Evolutionary conservation across 352 stramenopile species (phyloP), one percentile per base, ranked within the genome.

Genomic region (Pythium scleroteichum): DNA sequence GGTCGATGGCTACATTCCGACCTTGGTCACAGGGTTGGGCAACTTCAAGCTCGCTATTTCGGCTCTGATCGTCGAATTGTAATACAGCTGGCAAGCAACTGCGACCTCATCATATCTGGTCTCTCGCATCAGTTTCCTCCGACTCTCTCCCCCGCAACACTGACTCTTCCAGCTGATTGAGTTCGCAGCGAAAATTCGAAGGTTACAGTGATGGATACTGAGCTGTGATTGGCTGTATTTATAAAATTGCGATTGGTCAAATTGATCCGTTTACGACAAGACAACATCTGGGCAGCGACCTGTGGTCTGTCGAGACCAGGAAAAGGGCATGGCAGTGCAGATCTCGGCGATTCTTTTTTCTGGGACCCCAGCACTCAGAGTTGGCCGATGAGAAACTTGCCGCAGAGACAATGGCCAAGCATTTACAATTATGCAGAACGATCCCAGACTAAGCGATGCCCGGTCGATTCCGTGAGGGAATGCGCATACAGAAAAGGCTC

Each of bases 71-170:
- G 54, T 49, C 38, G n/a, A 7, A 38, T 62, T 42, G 54, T 62
- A 1, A 38, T 2, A 4, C 35, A 41, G 29, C 8, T 19, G 29
- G 54, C 29, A 32, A 53, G 26, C 54, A 62, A 32, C 10, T 46
- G 32, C 24, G 17, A 33, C 27, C 54, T 62, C 54, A 62, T 62
- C 54, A 54, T 32, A 33, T 48, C 50, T 27, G 38, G 22, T 52
- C 54, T 19, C 16, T 46, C 20, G 20, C 29, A 42, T 53, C 44
- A 46, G 44, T n/a, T n/a, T n/a, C 8, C 13, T 61, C 53, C 53
- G 53, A 61, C 53, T 61, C 53, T 61, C 29, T 61, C 53, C 51
- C 51, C 22, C 52, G 29, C 40, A 48, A 24, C 23, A 59, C 24
- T 59, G 52, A 59, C 40, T 46, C 23, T 35, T 41, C 24, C 53